phyloP scores from a whole-genome alignment of 2,329 filamentous ascomycete genomes.

The Alternaria gansuensis region DNA sequence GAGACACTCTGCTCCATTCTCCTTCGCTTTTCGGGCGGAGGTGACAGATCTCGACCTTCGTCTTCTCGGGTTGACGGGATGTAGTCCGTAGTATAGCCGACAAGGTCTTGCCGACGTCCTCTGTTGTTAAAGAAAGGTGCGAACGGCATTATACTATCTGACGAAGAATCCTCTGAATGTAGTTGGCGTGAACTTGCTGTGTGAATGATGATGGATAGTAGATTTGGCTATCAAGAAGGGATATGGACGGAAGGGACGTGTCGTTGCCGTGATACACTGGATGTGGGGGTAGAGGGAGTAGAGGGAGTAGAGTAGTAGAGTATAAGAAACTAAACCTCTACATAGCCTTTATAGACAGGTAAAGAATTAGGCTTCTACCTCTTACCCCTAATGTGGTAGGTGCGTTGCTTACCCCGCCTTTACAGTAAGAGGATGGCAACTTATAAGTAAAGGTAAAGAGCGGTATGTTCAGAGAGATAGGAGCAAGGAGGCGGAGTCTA shows the following conservation, averaged over 20 bases:
- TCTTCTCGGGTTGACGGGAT: not conserved
- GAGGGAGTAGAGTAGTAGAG: not conserved
- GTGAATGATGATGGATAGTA: rapidly evolving
- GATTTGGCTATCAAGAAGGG: too few species aligned
- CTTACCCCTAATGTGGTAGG: not conserved
- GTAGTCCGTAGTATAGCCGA: rapidly evolving
- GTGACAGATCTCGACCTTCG: not conserved
- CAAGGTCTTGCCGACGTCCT: not conserved
- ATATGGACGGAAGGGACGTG: not conserved
- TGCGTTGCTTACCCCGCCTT: not conserved
- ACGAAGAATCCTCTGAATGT: not conserved
- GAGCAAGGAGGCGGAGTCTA: not conserved
- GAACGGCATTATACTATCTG: not conserved
- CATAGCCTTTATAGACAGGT: not conserved
- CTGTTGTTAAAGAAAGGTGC: not conserved
- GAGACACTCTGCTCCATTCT: not conserved
- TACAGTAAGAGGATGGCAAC: not conserved
- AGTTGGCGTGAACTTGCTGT: not conserved
- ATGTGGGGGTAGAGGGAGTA: too few species aligned
- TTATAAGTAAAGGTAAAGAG: slow-evolving; percentile 1
- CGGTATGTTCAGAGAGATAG: not conserved
- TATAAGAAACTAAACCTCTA: not conserved
- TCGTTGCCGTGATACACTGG: not conserved
- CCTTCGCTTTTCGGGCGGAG: rapidly evolving
- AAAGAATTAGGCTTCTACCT: not conserved